Percentiles rank a stretch among this genome's conserved stretches.
Conservation (phyloP, 805 yeast genomes). For the Ogataea salicorniae region DNA sequence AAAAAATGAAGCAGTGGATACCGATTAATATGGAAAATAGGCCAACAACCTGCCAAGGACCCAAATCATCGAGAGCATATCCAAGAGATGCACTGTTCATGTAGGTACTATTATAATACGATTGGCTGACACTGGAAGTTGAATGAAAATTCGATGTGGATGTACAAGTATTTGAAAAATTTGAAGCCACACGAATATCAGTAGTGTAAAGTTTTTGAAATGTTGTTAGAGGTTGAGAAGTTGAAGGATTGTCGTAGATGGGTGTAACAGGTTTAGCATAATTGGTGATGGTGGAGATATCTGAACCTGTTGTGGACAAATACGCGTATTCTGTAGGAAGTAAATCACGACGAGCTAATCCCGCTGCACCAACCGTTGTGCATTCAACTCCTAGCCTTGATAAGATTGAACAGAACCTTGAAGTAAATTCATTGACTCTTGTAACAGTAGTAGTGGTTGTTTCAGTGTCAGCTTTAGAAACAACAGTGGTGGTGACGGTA, state of each 20-base stretch:
- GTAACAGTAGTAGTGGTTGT: slow-evolving; percentile 12
- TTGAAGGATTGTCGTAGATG: too few species aligned
- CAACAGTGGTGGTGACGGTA: slow-evolving; percentile 4
- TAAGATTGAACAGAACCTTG: slow-evolving; percentile 16
- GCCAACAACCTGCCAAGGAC: slow-evolving; percentile 7
- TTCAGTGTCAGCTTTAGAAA: slow-evolving; percentile 3
- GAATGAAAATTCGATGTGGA: not conserved
- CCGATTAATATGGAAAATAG: slow-evolving; percentile 10
- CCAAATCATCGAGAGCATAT: not conserved
- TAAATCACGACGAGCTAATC: slow-evolving; percentile 7
- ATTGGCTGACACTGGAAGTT: not conserved
- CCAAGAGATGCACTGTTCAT: not conserved
- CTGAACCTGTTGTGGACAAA: not conserved
- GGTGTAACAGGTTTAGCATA: too few species aligned
- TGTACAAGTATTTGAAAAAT: not conserved
- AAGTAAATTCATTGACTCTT: slow-evolving; percentile 11
- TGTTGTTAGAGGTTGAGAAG: too few species aligned
- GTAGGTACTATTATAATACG: too few species aligned
- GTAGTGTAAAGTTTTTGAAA: not conserved
- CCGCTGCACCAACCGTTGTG: slow-evolving; percentile 5
- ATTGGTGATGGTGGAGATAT: too few species aligned
- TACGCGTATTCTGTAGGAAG: not conserved
- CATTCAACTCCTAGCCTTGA: slow-evolving; percentile 16
- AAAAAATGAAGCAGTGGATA: slow-evolving; percentile 11
- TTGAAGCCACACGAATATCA: not conserved